Base-by-base conservation (phyloP, 2,329 filamentous ascomycete genomes). In the Monilinia laxa region DNA sequence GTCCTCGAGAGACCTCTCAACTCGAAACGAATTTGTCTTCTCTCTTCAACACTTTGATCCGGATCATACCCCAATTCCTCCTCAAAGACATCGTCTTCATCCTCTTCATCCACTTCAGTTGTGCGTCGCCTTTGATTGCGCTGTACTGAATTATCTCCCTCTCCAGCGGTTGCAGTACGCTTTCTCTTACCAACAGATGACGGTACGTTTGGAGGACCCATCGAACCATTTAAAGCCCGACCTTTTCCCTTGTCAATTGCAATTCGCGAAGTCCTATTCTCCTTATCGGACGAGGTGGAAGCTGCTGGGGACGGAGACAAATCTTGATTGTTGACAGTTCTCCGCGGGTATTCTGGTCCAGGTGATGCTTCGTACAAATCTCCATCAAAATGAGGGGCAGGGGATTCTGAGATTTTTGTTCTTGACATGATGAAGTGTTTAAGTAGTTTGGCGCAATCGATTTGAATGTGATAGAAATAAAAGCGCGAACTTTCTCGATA, bases 1-100 rank as follows among this genome's bases (percentile, higher is more conserved):
- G 79, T 77, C 45, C 80, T 90, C 76, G 79, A 81, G n/a, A 96
- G 81, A 54, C 88, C 86, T 69, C 93, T 85, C 67, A 93, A 83
- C 12, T 83, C 84, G 67, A 86, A 86, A 68, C 93, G 90, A 45
- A 96, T 80, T 64, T 82, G 80, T 31, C 93, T 85, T 52, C 92
- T 87, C 77, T 93, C 85, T 54, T 90, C 85, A 16, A 90, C 81
- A 66, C 92, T 83, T 76, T 97, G 94, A 68, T 96, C 88, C 0
- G 93, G 93, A 74, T 97, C 90, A 77, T 93, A 96, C 70, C 82
- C 80, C 25, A 85, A 81, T 10, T 38, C 72, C 72, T 66, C 75
- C 11, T 77, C 76, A 4, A 69, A 70, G 56, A 71, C 72, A 35
- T 75, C 70, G 20, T 73, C 73, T 28, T 28, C 28, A 28, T 28